Base-by-base conservation (phyloP, 257 asterid genomes). In the Mentha longifolia region DNA sequence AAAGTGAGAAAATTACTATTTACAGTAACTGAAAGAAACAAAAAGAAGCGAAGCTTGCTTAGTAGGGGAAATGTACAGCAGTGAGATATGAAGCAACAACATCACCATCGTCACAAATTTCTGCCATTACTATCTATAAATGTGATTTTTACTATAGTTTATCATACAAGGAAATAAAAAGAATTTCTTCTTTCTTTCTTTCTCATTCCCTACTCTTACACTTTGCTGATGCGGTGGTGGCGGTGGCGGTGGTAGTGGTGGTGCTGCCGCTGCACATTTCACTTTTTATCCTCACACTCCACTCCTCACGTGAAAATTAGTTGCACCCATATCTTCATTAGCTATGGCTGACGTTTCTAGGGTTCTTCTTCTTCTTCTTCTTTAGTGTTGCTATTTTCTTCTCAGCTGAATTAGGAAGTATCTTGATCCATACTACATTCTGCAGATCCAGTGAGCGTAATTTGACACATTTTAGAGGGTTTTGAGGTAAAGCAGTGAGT, bases 301-400 rank as follows among this genome's bases (percentile, higher is more conserved):
- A 80, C 79, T 81, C 75, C 77, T 82, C 85, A 82, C 87, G 87
- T 85, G 86, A 85, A 80, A 73, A 66, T 63, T 82, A 60, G 78
- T 67, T 74, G 67, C 85, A 60, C 76, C 78, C 57, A 50, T 74
- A 67, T 57, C 66, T 74, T 70, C 68, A 39, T 65, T 51, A 39
- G 68, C 19, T 46, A n/a, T 65, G 50, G 61, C 43, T 74, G 57
- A 25, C 42, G 54, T 42, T 45, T 60, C 65, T 70, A 33, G 64
- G 83, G 79, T 66, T 55, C 35, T 72, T 41, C n/a, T 63, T 63
- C 56, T 66, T 55, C 35, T 72, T 41, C n/a, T 63, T 63, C 56
- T 56, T 33, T n/a, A 8, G 22, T 35, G 54, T 45, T 50, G 67
- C 67, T 28, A 61, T 61, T 37, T 61, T 43, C 37, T 42, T 13